Evolutionary conservation across 345 rosid genomes (phyloP), one percentile per base, ranked within the genome.

Genomic region (Gossypium longicalyx): DNA sequence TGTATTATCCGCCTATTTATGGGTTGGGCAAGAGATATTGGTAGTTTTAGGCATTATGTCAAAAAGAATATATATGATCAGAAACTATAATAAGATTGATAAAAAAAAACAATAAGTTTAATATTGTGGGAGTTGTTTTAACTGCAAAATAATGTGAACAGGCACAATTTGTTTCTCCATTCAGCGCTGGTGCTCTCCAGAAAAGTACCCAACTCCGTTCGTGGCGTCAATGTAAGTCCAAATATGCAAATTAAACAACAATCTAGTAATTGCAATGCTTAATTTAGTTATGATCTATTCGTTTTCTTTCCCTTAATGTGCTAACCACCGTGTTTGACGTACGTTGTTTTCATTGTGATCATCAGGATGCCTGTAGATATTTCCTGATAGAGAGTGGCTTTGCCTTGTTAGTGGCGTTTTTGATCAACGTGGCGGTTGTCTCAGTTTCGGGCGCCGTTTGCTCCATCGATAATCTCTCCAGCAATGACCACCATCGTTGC

Each of bases 351-450:
- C 41, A 34, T 34, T 34, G 41, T 34, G 41, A 34, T 34, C 7
- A 34, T 34, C 85, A 90, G 93, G 87, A 75, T 22, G 91, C 91
- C 0, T 89, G 97, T 53, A 76, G 86, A 17, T 91, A 60, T 80
- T 91, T 89, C 75, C 84, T 89, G 3, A 78, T 84, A 9, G 97
- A 91, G 77, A 87, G 89, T 12, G 91, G 90, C 48, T 75, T 89
- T 3, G 97, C 97, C 1, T 64, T 91, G 76, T 69, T 89, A 0
- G 78, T 91, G 9, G 97, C 97, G 11, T 83, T 91, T 68, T 49
- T 91, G 41, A 91, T 91, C 54, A 91, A 91, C 20, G 75, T 91
- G 0, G 83, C 93, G 0, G 80, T 91, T 10, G 49, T 87, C 8
- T 86, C 89, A 0, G 97, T 89, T 3, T 79, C 91, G 0, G 97